Evolutionary conservation across 768 basidiomycete genomes (phyloP), one percentile per base, ranked within the genome.

Genomic region (Amanita thiersii): DNA sequence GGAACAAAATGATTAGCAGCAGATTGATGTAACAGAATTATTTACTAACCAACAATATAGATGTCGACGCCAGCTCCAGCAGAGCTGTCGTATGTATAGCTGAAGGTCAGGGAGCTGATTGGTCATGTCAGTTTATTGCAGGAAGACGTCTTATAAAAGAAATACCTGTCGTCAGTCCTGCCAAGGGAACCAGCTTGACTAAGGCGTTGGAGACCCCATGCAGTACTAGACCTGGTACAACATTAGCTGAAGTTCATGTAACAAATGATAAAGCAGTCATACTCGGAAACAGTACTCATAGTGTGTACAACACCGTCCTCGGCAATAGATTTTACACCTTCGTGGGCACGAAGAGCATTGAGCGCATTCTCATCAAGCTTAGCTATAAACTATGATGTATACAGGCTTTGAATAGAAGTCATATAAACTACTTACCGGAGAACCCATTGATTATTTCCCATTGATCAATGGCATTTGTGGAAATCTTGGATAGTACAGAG

Each of bases 31-130:
- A 12, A 23, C 11, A 12, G 10, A 4, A 12, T 30, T 6, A 33
- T 6, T 5, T n/a, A 45, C 55, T 43, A 21, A 64, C 65, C 70
- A 42, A 71, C 52, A 39, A 70, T 47, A 46, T 68, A 70, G 46
- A 72, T 58, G 48, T 65, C 64, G 23, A 64, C 65, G 12, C 61
- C 63, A 17, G 43, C 32, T 18, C 64, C 64, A 7, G 56, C 63
- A 21, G 55, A 38, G 21, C 44, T 40, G 34, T 62, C 54, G 44
- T 60, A 67, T 3, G 50, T 57, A 45, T 59, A 63, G n/a, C 45
- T 49, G 44, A 50, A 63, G 3, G 46, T 54, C 20, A 53, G 26
- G 21, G 44, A 43, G 8, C 51, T 54, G n/a, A 34, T 8, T 35
- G 44, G 2, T 25, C 20, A 8, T 24, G 11, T 29, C 18, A 5